Evolutionary conservation across 805 yeast species (phyloP), one percentile per base, ranked within the genome.

Genomic region (Candida ulmi): DNA sequence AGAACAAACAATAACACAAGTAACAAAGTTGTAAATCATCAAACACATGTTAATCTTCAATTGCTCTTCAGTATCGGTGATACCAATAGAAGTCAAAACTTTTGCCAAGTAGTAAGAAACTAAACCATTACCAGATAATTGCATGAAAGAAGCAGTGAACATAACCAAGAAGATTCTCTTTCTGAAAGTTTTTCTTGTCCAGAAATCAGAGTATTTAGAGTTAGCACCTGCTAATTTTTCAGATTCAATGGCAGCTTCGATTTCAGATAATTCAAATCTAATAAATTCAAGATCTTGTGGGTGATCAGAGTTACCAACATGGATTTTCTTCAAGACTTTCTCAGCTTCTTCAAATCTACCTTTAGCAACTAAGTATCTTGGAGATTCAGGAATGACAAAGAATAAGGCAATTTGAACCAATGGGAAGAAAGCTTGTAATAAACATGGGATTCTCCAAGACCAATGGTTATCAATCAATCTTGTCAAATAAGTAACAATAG

Each of bases 381-480:
- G 78, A 16, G 72, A 66, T 53, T 73, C 78, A 17, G 80, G 80
- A 41, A 69, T 58, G 5, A 59, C 64, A 40, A 39, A 64, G 28
- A 64, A 39, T 15, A 65, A 50, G 2, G 44, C 5, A 5, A 65
- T n/a, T 49, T 72, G 78, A 24, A 71, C 15, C 3, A 65, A 24
- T 2, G 82, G 79, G 44, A 70, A 58, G 8, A 62, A 51, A 29
- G 68, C 74, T 56, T 77, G 83, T 30, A 76, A 45, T 36, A 62
- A 63, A 5, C 76, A 63, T 17, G 83, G 82, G 37, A 76, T 61
- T 58, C 76, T 71, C 81, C 81, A 76, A 27, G 67, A 59, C 61
- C 66, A 66, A 23, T 59, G 50, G 33, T 45, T 42, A 8, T 32
- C 35, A 6, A 57, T 30, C 35, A 40, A 45, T 47, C 58, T 57